Base-by-base conservation (phyloP, 768 basidiomycete genomes). In the Auricularia sp. region DNA sequence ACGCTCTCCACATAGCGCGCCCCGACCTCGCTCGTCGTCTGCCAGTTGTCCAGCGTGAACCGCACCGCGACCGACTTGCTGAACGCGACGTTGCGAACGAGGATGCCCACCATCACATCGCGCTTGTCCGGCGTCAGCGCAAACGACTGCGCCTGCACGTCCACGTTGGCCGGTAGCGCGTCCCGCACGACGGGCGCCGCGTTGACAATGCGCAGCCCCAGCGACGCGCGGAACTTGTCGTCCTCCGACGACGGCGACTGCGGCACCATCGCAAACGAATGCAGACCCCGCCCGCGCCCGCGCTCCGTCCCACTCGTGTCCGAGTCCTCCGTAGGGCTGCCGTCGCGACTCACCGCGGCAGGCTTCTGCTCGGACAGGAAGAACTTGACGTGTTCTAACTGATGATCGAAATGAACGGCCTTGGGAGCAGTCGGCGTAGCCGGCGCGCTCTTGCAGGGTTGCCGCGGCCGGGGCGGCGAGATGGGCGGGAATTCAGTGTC, bases 311-410 rank as follows among this genome's bases (percentile, higher is more conserved):
- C 88, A 65, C 86, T 88, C 37, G 86, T 90, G 70, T 92, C 86
- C 68, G 68, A 54, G 72, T 70, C 65, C 56, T 85, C 89, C 3
- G 87, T 90, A 3, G 94, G 95, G 68, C 90, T 91, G 0, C 93
- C 94, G 69, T 92, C 88, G 58, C 96, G 84, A 13, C 89, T 92
- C 18, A 99, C 96, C 0, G 95, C 94, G 7, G 92, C 81, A 4
- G 96, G 96, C 73, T 94, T 94, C 76, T 98, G 96, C 76, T 94
- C 91, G 13, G 95, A 88, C 65, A 95, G 80, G 79, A 98, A 98
- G 59, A 95, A 82, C 76, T 95, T 95, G 67, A 98, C 91, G 64
- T 93, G 91, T 75, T 97, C 96, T 63, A 98, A 83, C 72, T 94
- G 85, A 4, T 87, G 74, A 76, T 96, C 92, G 67, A 99, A 99